Conservation (phyloP, 1,284 basidiomycete genomes). For the Ustilago hordei region DNA sequence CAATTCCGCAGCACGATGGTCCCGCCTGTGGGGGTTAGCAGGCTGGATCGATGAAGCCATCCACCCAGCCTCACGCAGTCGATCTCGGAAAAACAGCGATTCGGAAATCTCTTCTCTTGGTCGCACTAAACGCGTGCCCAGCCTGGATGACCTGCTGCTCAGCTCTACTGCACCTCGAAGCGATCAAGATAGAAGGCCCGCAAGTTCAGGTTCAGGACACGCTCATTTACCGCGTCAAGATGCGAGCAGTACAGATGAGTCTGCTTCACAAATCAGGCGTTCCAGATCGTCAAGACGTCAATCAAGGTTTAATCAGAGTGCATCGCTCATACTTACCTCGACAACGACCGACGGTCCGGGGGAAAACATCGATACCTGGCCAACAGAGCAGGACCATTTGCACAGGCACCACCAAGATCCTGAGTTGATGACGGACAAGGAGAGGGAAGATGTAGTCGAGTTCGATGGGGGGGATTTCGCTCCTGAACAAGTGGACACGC, state of each 20-base stretch:
- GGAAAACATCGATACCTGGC: constrained; percentile 3
- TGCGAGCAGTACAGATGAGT: constrained; percentile 33
- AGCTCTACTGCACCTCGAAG: constrained; percentile 30
- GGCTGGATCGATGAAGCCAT: constrained; percentile 52
- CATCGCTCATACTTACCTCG: constrained; percentile 18
- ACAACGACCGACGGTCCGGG: constrained; percentile 6
- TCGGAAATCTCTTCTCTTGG: constrained; percentile 16
- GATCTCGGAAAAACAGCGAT: constrained; percentile 37
- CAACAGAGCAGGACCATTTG: neutral
- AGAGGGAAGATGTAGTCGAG: constrained; percentile 50
- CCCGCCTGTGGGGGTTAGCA: constrained; percentile 43
- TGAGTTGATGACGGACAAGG: constrained; percentile 49
- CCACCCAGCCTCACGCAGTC: constrained; percentile 24
- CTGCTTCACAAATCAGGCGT: constrained; percentile 1
- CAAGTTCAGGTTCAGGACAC: constrained; percentile 19
- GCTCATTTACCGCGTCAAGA: neutral
- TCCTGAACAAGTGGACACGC: constrained; percentile 33
- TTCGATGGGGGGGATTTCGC: constrained; percentile 49
- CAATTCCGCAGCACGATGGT: constrained; percentile 41
- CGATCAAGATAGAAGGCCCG: constrained; percentile 12
- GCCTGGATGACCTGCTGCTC: constrained; percentile 39
- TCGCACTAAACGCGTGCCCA: constrained; percentile 30
- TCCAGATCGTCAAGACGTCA: constrained; percentile 23
- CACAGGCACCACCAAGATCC: constrained; percentile 29
- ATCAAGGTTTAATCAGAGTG: constrained; percentile 16